Evolutionary conservation across 164 flowering plant genomes (phyloP).

Genomic region (Sextonia rubra): DNA sequence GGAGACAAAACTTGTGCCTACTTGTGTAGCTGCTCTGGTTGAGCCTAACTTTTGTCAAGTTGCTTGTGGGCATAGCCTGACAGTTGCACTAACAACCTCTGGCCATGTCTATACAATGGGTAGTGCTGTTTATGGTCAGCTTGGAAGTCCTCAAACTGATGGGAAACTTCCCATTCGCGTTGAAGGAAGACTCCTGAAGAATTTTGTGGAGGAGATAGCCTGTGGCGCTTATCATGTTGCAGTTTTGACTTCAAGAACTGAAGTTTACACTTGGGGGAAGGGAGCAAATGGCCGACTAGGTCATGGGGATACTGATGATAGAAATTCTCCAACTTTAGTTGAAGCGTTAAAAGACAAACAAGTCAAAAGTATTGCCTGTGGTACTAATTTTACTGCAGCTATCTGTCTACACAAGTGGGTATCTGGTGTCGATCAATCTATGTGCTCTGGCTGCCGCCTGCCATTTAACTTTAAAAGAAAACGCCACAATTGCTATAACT

Average conservation of each 20-base stretch:
- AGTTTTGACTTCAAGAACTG: conserved; percentile 88
- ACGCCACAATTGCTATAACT: conserved; percentile 94
- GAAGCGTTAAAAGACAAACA: conserved; percentile 96
- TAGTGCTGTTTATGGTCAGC: conserved; percentile 92
- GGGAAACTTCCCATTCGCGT: conserved; percentile 87
- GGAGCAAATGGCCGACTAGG: conserved; percentile 97
- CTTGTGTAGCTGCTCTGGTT: conserved; percentile 95
- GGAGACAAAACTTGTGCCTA: conserved; percentile 88
- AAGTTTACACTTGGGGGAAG: conserved; percentile 99
- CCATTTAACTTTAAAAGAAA: conserved; percentile 97
- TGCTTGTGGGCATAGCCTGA: conserved; percentile 92
- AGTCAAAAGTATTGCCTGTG: conserved; percentile 96
- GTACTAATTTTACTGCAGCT: conserved; percentile 86
- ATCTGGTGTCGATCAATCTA: conserved; percentile 91
- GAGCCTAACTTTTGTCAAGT: conserved; percentile 95
- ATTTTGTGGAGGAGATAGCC: conserved; percentile 90
- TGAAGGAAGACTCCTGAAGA: conserved; percentile 82
- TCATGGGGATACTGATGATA: conserved; percentile 91
- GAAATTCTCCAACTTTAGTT: conserved; percentile 65
- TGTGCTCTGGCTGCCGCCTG: conserved; percentile 95
- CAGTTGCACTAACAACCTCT: conserved; percentile 88
- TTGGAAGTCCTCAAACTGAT: conserved; percentile 91
- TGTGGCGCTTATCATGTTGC: conserved; percentile 99
- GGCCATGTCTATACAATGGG: conserved; percentile 98
- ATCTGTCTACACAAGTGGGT: conserved; percentile 97